phyloP scores from a whole-genome alignment of 1,284 basidiomycete species.

The Salmacisia buchloeana region DNA sequence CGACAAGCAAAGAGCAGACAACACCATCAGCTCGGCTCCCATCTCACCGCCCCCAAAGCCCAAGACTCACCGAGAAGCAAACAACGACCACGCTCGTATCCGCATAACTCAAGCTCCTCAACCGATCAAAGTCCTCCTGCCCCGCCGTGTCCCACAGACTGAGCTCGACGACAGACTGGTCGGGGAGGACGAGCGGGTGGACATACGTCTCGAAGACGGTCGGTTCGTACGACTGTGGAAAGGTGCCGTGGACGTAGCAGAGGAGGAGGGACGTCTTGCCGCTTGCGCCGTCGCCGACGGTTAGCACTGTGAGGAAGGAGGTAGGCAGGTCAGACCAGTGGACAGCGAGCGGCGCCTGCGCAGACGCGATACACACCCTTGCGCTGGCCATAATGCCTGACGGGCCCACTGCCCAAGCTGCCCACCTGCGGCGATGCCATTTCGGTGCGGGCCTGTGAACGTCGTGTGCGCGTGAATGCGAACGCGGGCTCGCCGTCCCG shows the following conservation, averaged over 20 bases:
- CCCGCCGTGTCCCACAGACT: conserved; percentile 96
- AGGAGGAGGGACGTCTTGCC: conserved; percentile 40
- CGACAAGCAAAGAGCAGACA: too few species aligned
- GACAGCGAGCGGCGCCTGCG: neutral
- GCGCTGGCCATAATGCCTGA: conserved; percentile 2
- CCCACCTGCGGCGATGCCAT: neutral
- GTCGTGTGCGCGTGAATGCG: too few species aligned
- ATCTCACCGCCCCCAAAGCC: too few species aligned
- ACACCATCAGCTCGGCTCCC: too few species aligned
- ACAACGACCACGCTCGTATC: conserved; percentile 71
- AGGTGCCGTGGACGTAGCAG: conserved; percentile 25
- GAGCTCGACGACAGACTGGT: conserved; percentile 73
- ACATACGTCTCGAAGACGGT: conserved; percentile 73
- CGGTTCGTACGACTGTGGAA: conserved; percentile 40
- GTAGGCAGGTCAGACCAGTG: neutral
- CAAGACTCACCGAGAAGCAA: conserved; percentile 17
- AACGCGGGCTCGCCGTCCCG: too few species aligned
- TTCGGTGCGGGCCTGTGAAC: too few species aligned
- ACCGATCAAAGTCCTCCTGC: conserved; percentile 89
- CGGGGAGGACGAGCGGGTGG: conserved; percentile 71
- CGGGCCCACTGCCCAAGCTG: neutral
- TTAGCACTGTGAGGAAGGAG: conserved; percentile 68
- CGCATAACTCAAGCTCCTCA: conserved; percentile 84
- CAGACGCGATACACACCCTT: neutral
- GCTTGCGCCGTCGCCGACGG: conserved; percentile 62